phyloP scores from a whole-genome alignment of 2,329 filamentous ascomycete species.

The Malbranchea zuffiana region DNA sequence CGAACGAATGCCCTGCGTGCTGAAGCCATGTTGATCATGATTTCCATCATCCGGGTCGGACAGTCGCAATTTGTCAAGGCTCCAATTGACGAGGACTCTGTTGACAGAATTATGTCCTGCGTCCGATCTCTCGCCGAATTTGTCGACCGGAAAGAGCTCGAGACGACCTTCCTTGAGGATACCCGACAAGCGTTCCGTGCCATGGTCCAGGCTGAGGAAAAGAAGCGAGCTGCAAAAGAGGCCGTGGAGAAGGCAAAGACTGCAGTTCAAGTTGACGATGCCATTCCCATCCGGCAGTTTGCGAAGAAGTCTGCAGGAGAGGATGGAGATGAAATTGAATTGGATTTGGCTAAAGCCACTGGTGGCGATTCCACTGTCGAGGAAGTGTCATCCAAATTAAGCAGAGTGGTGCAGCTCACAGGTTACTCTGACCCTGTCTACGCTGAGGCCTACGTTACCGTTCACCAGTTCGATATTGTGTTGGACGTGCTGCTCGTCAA shows the following conservation, averaged over 20 bases:
- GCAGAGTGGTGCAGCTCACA: constrained; percentile 89
- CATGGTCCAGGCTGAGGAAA: constrained; percentile 95
- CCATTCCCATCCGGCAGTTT: constrained; percentile 83
- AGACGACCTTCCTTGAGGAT: constrained; percentile 86
- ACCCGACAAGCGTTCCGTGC: constrained; percentile 90
- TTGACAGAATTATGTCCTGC: constrained; percentile 98
- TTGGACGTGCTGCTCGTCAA: constrained; percentile 94
- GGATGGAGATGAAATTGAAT: constrained; percentile 71
- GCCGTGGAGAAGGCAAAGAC: constrained; percentile 86
- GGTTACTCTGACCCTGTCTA: constrained; percentile 98
- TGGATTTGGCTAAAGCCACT: constrained; percentile 87
- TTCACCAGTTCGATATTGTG: constrained; percentile 97
- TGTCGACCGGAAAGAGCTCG: constrained; percentile 75
- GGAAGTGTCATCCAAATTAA: constrained; percentile 86
- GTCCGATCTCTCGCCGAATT: constrained; percentile 88
- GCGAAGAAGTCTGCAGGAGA: constrained; percentile 81
- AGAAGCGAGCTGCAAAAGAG: constrained; percentile 92
- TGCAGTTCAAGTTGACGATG: constrained; percentile 90
- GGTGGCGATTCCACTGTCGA: constrained; percentile 77
- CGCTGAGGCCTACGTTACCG: constrained; percentile 97
- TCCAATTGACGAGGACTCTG: constrained; percentile 91
- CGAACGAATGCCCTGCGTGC: constrained; percentile 89
- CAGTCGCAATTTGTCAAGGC: constrained; percentile 99
- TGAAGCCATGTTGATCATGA: constrained; percentile 99
- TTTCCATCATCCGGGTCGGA: constrained; percentile 92